These are phyloP conservation scores for Fusarium illudens DNA, from an alignment of 2,329 filamentous ascomycete genomes.

Conservation along the genomic window DNA sequence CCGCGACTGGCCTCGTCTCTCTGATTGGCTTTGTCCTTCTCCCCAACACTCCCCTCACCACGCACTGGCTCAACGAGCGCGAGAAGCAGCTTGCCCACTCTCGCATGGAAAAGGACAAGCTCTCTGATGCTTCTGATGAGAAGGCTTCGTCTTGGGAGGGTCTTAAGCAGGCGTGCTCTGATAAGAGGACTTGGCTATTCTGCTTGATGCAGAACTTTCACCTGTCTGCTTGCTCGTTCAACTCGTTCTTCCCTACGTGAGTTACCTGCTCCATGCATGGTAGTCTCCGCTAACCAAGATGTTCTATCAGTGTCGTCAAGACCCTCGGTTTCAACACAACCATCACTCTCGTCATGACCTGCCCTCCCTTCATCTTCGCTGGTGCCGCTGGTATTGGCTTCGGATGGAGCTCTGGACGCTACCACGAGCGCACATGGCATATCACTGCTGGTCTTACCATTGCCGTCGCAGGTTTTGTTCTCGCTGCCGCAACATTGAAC, in stretches of 20 bases:
- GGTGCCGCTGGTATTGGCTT: slow-evolving; percentile 56
- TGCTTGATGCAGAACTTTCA: slow-evolving; percentile 66
- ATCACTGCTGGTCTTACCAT: slow-evolving; percentile 54
- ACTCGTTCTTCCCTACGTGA: slow-evolving; percentile 55
- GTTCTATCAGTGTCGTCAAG: slow-evolving; percentile 51
- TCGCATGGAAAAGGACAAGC: slow-evolving; percentile 60
- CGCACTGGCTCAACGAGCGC: slow-evolving; percentile 53
- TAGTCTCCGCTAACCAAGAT: not conserved
- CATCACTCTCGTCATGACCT: slow-evolving; percentile 61
- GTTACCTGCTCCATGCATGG: not conserved
- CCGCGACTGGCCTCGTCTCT: slow-evolving; percentile 47
- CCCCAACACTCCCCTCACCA: slow-evolving; percentile 54
- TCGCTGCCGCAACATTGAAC: slow-evolving; percentile 50
- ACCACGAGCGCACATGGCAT: slow-evolving; percentile 60
- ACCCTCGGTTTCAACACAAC: slow-evolving; percentile 59
- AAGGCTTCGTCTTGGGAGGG: slow-evolving; percentile 55
- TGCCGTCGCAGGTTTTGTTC: slow-evolving; percentile 54
- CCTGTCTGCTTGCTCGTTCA: slow-evolving; percentile 57
- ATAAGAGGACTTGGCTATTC: slow-evolving; percentile 62
- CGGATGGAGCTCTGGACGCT: slow-evolving; percentile 59
- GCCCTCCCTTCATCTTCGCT: slow-evolving; percentile 61
- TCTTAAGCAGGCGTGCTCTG: slow-evolving; percentile 57
- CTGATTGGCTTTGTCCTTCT: slow-evolving; percentile 45
- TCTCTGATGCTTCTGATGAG: slow-evolving; percentile 52
- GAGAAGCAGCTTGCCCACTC: slow-evolving; percentile 58